Conservation (phyloP, 352 stramenopile genomes). For the Aphanomyces stellatus region DNA sequence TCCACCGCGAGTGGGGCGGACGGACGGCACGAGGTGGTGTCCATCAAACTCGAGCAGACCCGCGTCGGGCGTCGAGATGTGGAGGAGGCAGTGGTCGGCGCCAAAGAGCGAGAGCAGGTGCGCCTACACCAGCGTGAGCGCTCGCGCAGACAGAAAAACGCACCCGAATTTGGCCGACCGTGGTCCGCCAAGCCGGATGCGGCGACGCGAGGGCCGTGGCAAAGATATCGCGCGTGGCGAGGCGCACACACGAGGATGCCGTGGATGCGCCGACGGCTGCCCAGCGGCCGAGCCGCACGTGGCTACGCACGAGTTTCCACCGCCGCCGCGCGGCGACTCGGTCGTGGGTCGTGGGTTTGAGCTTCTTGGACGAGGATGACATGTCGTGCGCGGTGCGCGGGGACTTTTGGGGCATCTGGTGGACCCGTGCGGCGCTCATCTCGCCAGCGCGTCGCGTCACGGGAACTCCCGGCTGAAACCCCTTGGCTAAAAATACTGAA, state of each 20-base stretch:
- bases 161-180: not conserved
- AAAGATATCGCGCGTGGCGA: not conserved
- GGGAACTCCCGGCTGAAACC: not conserved
- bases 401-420: not conserved
- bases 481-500: too few species aligned
- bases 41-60: too few species aligned
- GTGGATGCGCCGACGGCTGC: not conserved
- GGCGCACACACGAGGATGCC: not conserved
- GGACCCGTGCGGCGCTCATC: not conserved
- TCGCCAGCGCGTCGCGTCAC: not conserved
- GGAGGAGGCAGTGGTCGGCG: too few species aligned
- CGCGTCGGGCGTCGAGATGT: too few species aligned
- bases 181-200: not conserved
- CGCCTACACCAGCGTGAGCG: too few species aligned
- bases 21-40: too few species aligned
- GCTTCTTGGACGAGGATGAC: too few species aligned
- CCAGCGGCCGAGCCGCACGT: not conserved
- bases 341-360: not conserved
- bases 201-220: not conserved
- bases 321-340: not conserved
- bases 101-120: too few species aligned
- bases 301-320: not conserved
- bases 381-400: too few species aligned
- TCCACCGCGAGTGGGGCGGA: too few species aligned
- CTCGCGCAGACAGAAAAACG: too few species aligned